Base-by-base conservation (phyloP, 176 grass and related monocot species). In the Zizania latifolia region DNA sequence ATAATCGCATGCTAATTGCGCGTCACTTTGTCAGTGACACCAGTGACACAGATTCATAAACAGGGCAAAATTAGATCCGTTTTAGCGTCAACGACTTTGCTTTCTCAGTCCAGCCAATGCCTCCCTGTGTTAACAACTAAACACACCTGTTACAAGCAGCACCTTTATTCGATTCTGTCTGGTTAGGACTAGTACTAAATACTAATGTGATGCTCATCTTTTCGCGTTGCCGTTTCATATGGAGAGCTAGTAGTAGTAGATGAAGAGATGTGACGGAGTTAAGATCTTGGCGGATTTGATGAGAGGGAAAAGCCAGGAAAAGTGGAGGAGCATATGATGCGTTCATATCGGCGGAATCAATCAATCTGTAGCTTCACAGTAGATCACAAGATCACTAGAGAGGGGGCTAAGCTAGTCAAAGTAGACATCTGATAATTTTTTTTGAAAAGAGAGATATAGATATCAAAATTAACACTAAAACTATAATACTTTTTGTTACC, bases 241-340 rank as follows among this genome's bases (percentile, higher is more conserved):
- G n/a, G 33, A 11, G 2, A 61, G 8, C 17, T n/a, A n/a, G n/a
- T n/a, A 8, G n/a, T n/a, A 30, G 35, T 36, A 44, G 35, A 28
- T n/a, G n/a, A 19, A 10, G 31, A 30, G 69, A 72, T 13, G 65
- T 12, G 13, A 56, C 8, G 35, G 44, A 8, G 45, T 10, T 28
- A n/a, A 70, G 85, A 87, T 87, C 58, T 15, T 58, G 51, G 0
- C 16, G 68, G 85, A 78, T 87, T 50, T 58, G 46, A 71, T 53
- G 51, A 34, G 50, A 41, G 32, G 24, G 62, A 75, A 83, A 15
- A 50, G 41, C 53, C 5, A 14, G 54, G 21, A 83, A 64, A 75
- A 76, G 35, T 29, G 14, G n/a, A 9, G n/a, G 36, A 22, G 81
- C 63, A 80, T 80, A 58, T 3, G 86, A 84, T 88, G 81, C 81